Base-by-base conservation (phyloP, 768 basidiomycete species). In the Trametes maxima region DNA sequence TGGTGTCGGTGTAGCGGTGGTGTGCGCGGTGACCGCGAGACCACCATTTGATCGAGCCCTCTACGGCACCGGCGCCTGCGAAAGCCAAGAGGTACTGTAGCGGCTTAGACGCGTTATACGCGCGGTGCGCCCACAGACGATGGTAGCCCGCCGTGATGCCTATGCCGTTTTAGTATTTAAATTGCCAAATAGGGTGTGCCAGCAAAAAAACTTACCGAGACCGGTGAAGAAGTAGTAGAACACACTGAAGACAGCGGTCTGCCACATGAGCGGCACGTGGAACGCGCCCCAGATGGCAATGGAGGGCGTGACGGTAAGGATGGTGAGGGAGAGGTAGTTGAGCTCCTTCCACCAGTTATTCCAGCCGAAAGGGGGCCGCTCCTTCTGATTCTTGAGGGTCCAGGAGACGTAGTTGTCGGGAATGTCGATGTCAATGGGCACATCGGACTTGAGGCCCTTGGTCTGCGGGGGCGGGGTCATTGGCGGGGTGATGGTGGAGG, bases 1-100 rank as follows among this genome's bases (percentile, higher is more conserved):
- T 92, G 69, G 95, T 98, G 76, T 96, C 95, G 67, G 95, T 98
- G 79, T 97, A 96, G 44, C 95, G 85, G 72, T 97, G 95, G 75
- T 97, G 95, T 3, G 96, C 96, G 62, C 96, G 92, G 80, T 99
- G 97, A 49, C 95, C 95, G 54, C 97, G 86, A 21, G 89, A 89
- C 97, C 97, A 98, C 97, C 97, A 98, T 74, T 93, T 91, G 78
- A 99, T 96, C 21, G 95, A 97, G 10, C 96, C 96, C 72, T 99
- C 85, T 48, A 96, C 90, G 5, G 96, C 95, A 49, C 97, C 96
- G 1, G 94, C 88, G 51, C 96, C 97, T 11, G 87, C 82, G 19
- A 90, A 69, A 24, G 95, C 92, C 49, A 98, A 85, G 65, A 84
- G 77, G 71, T 94, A 97, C 73, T 98, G 89, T 13, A 98, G 77